Evolutionary conservation across 2,329 filamentous ascomycete species (phyloP).

Genomic region (Chaetomiaceae sp.): DNA sequence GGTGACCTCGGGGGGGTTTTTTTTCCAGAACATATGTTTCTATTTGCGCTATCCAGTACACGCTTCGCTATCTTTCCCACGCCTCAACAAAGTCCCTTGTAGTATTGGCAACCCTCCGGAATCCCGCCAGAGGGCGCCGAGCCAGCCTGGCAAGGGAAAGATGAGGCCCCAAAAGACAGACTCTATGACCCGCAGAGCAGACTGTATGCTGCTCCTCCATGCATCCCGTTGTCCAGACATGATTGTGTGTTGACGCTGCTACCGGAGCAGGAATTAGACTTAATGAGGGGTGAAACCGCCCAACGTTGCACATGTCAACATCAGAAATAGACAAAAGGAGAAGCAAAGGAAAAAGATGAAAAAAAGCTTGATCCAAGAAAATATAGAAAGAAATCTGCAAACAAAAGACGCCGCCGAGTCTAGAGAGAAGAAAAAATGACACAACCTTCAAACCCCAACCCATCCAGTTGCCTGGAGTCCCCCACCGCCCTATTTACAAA

Average conservation of each 20-base stretch:
- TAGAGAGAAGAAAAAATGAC: slow-evolving; percentile 10
- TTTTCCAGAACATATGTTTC: slow-evolving; percentile 1
- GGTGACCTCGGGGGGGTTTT: background rate
- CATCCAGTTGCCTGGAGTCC: slow-evolving; percentile 24
- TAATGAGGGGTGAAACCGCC: slow-evolving; percentile 14
- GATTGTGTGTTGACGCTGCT: slow-evolving; percentile 16
- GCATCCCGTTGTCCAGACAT: background rate
- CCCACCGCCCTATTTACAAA: slow-evolving; percentile 20
- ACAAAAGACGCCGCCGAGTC: background rate
- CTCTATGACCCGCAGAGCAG: slow-evolving; percentile 13
- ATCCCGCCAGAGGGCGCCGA: slow-evolving; percentile 14
- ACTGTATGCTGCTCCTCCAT: slow-evolving; percentile 15
- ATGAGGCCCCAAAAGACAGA: background rate
- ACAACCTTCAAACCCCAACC: slow-evolving; percentile 4
- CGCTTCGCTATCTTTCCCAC: background rate
- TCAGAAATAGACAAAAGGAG: slow-evolving; percentile 17
- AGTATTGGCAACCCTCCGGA: slow-evolving; percentile 11
- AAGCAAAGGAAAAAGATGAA: slow-evolving; percentile 14
- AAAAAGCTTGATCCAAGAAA: slow-evolving; percentile 14
- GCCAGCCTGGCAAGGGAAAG: slow-evolving; percentile 11
- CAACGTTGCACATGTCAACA: slow-evolving; percentile 15
- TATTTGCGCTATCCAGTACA: slow-evolving; percentile 10
- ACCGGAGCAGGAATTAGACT: slow-evolving; percentile 26
- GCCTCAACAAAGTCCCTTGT: background rate
- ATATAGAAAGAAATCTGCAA: slow-evolving; percentile 12